Base-by-base conservation (phyloP, 805 yeast genomes). In the Nakazawaea wickerhamii region DNA sequence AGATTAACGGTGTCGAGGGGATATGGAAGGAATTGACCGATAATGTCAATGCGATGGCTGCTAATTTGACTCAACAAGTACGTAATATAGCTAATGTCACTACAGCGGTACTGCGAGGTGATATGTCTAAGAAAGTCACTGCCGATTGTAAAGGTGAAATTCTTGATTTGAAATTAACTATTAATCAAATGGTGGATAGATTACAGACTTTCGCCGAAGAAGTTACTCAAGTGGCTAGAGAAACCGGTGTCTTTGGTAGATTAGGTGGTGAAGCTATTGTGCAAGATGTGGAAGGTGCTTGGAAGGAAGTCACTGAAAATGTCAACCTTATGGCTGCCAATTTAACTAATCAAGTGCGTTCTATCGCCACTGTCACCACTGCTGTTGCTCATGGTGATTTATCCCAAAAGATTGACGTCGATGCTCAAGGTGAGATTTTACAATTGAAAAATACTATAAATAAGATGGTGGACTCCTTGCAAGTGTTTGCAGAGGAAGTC, bases 381-480 rank as follows among this genome's bases (percentile, higher is more conserved):
- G 95, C 95, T 3, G 95, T 87, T 34, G 95, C 95, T 1, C 84
- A 84, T 59, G 95, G 95, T 55, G 95, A 87, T 57, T 70, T 87
- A 50, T 77, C 85, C 3, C 90, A 83, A 55, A 87, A 87, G 61
- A 87, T 87, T 61, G 86, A 78, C 48, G 95, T 87, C 20, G 91
- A 81, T 54, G 95, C 95, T 8, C 91, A 86, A 59, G 95, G 95
- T 41, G 95, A 87, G 58, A 86, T 87, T 52, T 70, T 87, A 52
- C 93, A 89, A 48, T 73, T 87, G 61, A 87, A 87, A 56, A 75
- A 81, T 48, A 87, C 96, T 6, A 87, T 87, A 64, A 87, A 87
- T 61, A 85, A 84, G 68, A 87, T 87, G 96, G 95, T 87, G 70
- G 95, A 87, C 59, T 79, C 93, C 35, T 74, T 87, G 55, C 93